Base-by-base conservation (phyloP, 192 early-diverging fungal species). In the Paraglomus brasilianum region DNA sequence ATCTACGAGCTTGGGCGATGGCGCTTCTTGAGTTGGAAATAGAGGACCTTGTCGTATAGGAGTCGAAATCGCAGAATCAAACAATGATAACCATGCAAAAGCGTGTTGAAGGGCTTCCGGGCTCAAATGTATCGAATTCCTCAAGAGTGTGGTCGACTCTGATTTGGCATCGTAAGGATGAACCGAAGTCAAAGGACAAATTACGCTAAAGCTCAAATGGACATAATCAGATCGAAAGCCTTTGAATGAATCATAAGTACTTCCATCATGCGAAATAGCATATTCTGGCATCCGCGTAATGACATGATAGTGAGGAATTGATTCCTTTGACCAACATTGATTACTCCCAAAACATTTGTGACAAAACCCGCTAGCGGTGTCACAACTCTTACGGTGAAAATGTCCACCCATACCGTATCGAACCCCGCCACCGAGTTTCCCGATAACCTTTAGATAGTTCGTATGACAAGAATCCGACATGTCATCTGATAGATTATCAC, bases 151-250 rank as follows among this genome's bases (percentile, higher is more conserved):
- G 4, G 80, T 77, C 41, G 79, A 79, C 9, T 50, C 17, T 7
- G n/a, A 38, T 38, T 48, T 1, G 8, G 59, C 57, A 43, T 63
- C 36, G 8, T 69, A 39, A n/a, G 56, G 41, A 5, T 60, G 58
- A 17, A 72, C 49, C 14, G 24, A 50, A n/a, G 64, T 43, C 24
- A 69, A 52, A 10, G 72, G 63, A 38, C 76, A 75, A 2, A 74
- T 46, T 1, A 81, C 69, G 58, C 80, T 79, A 2, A 81, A 50
- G 5, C 75, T 76, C 8, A 78, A 65, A 61, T 81, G 80, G 46
- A 81, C 74, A 68, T 68, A 73, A 64, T 81, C 60, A 5, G 80
- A 81, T 47, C 80, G 75, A 45, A 81, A 81, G 40, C 78, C 78
- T 17, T 63, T 66, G 63, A 65, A 81, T 1, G 80, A 75, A 73